Conservation (phyloP, 306 rosid genomes). For the Ormosia emarginata region DNA sequence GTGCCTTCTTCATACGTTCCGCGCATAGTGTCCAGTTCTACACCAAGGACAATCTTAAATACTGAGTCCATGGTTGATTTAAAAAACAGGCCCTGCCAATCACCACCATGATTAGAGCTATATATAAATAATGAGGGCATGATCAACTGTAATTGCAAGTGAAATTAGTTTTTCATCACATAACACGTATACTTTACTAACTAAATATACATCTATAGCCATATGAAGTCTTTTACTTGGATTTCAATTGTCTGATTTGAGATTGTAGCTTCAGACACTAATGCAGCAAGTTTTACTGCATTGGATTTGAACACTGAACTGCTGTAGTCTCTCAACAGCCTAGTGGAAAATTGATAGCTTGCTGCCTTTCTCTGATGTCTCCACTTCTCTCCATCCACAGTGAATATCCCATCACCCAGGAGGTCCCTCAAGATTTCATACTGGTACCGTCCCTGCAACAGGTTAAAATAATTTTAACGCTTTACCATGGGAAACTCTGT, state of each 20-base stretch:
- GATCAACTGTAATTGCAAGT: too few relatives aligned
- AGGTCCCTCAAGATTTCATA: constrained; percentile 48
- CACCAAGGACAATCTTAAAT: constrained; percentile 30
- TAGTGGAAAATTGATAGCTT: constrained; percentile 64
- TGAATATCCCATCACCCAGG: constrained; percentile 68
- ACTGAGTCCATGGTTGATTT: constrained; percentile 31
- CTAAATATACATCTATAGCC: too few relatives aligned
- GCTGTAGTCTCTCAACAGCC: constrained; percentile 52
- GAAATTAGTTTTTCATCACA: too few relatives aligned
- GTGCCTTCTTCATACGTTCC: constrained; percentile 37
- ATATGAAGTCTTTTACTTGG: constrained; percentile 26
- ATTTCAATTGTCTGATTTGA: constrained; percentile 39
- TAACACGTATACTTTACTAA: too few relatives aligned
- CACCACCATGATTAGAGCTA: too few relatives aligned
- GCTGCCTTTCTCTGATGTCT: constrained; percentile 57
- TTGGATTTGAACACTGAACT: constrained; percentile 33
- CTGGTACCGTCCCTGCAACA: constrained; percentile 51
- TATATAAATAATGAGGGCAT: too few relatives aligned
- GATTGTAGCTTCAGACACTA: constrained; percentile 44
- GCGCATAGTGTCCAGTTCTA: constrained; percentile 30
- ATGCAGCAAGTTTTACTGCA: constrained; percentile 50
- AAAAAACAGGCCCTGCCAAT: constrained; percentile 24
- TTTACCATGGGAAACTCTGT: neutral
- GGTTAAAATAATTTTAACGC: neutral
- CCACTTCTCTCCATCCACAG: constrained; percentile 67